Percentiles rank a stretch among this genome's conserved stretches.
These are phyloP conservation scores for Wickerhamiella hasegawae DNA, from an alignment of 805 yeast species.

Conservation along the genomic window DNA sequence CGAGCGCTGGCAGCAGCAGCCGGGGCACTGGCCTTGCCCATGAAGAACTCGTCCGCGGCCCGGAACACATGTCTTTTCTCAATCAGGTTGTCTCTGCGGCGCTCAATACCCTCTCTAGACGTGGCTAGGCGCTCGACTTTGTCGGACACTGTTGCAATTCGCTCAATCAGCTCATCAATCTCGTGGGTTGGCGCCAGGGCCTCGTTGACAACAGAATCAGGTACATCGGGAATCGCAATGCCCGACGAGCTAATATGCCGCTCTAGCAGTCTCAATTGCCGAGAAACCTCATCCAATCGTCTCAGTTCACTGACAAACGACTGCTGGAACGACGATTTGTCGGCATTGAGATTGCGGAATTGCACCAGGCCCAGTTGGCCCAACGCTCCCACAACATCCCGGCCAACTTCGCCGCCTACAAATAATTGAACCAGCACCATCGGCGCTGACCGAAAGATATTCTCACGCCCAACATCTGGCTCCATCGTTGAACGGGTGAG, in stretches of 20 bases:
- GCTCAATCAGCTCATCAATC: constrained; percentile 52
- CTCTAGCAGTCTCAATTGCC: constrained; percentile 17
- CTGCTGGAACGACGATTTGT: constrained; percentile 70
- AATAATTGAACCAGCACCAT: constrained; percentile 89
- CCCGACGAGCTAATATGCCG: constrained; percentile 1
- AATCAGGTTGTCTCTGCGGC: constrained; percentile 42
- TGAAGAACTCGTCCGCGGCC: constrained; percentile 30
- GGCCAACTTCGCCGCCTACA: constrained; percentile 73
- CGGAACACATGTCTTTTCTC: constrained; percentile 53
- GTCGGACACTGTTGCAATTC: constrained; percentile 50
- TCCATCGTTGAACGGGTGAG: no score
- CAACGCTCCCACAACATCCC: constrained; percentile 65
- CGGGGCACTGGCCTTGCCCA: constrained; percentile 3
- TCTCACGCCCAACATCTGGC: constrained; percentile 10
- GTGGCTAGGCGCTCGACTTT: constrained; percentile 53
- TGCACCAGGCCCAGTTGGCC: constrained; percentile 78
- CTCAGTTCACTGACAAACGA: constrained; percentile 78
- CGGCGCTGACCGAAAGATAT: constrained; percentile 64
- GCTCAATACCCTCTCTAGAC: constrained; percentile 47
- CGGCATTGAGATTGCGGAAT: constrained; percentile 71
- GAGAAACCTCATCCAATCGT: constrained; percentile 55
- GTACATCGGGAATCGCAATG: background rate
- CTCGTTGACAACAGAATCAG: constrained; percentile 2
- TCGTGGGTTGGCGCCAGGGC: constrained; percentile 30
- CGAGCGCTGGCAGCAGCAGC: constrained; percentile 6